These are phyloP conservation scores for Hibiscus mutabilis DNA, from an alignment of 345 rosid genomes.

Conservation along the genomic window DNA sequence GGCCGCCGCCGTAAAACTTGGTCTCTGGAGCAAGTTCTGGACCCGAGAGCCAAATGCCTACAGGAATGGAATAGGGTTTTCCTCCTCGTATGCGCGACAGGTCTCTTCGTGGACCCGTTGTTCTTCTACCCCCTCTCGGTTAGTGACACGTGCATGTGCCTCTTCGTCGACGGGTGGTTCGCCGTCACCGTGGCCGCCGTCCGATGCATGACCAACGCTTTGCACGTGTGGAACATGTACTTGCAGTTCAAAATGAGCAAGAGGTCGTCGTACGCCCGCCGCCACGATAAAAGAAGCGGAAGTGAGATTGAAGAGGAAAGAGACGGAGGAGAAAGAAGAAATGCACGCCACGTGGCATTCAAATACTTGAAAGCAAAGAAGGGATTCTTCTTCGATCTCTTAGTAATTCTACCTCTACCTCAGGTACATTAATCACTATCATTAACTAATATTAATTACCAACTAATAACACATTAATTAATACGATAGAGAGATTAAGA, in stretches of 20 bases:
- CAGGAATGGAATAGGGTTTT: constrained; percentile 87
- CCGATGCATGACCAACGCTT: constrained; percentile 82
- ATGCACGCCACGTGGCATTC: constrained; percentile 21
- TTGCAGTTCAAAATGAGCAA: constrained; percentile 58
- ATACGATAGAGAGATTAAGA: too few relatives aligned
- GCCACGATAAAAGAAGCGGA: background rate
- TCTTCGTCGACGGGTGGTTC: constrained; percentile 87
- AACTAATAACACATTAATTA: too few relatives aligned
- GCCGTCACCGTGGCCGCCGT: constrained; percentile 81
- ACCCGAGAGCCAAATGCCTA: constrained; percentile 82
- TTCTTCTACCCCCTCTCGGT: constrained; percentile 80
- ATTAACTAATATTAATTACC: background rate
- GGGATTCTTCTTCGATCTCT: constrained; percentile 77
- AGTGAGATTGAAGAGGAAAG: constrained; percentile 12
- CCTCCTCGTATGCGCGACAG: constrained; percentile 71
- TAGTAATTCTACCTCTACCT: constrained; percentile 77
- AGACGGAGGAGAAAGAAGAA: background rate
- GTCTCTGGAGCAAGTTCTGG: constrained; percentile 54
- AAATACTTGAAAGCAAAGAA: constrained; percentile 49
- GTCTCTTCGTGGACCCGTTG: constrained; percentile 87
- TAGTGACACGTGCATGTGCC: constrained; percentile 65
- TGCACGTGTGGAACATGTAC: constrained; percentile 93
- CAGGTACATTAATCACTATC: constrained; percentile 40
- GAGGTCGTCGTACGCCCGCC: constrained; percentile 1
- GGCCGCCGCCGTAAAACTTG: constrained; percentile 26